A percentile compares a stretch with the other conserved stretches of the same genome.
These are phyloP conservation scores for Boletus rex-veris DNA, from an alignment of 768 basidiomycete genomes.

Conservation along the genomic window DNA sequence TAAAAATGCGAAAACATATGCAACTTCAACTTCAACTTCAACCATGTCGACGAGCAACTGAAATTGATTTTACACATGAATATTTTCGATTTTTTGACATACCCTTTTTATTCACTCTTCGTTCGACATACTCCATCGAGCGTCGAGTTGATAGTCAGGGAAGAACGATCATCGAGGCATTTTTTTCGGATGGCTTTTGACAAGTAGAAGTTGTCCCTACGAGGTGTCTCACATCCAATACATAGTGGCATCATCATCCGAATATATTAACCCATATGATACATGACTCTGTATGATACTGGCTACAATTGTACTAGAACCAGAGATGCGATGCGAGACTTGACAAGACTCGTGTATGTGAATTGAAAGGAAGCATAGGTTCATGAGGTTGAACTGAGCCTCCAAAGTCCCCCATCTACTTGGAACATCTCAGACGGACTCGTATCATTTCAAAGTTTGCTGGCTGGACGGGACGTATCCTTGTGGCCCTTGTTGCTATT, in stretches of 20 bases:
- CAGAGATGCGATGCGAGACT: background rate
- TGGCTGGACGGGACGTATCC: slow-evolving; percentile 22
- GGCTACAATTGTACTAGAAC: slow-evolving; percentile 1
- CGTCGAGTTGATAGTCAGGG: slow-evolving; percentile 50
- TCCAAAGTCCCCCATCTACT: no score
- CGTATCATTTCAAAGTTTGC: background rate
- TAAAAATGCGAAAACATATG: slow-evolving; percentile 2
- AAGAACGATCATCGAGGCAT: slow-evolving; percentile 43
- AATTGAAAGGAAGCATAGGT: no score
- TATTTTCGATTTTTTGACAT: background rate
- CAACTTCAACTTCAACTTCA: background rate
- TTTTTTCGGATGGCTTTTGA: slow-evolving; percentile 52
- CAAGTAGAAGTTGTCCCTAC: slow-evolving; percentile 50
- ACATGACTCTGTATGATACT: slow-evolving; percentile 10
- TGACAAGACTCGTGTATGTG: background rate
- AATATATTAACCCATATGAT: background rate
- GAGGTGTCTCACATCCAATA: slow-evolving; percentile 60
- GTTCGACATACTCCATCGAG: slow-evolving; percentile 41
- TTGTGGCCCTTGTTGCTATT: slow-evolving; percentile 58
- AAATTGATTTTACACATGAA: no score
- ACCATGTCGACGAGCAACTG: background rate
- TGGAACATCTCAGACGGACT: no score
- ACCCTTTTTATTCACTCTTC: slow-evolving; percentile 47
- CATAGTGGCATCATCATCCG: no score
- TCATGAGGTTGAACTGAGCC: no score